These are phyloP conservation scores for Carex pumila DNA, from an alignment of 176 grass and related monocot species.

Conservation along the genomic window DNA sequence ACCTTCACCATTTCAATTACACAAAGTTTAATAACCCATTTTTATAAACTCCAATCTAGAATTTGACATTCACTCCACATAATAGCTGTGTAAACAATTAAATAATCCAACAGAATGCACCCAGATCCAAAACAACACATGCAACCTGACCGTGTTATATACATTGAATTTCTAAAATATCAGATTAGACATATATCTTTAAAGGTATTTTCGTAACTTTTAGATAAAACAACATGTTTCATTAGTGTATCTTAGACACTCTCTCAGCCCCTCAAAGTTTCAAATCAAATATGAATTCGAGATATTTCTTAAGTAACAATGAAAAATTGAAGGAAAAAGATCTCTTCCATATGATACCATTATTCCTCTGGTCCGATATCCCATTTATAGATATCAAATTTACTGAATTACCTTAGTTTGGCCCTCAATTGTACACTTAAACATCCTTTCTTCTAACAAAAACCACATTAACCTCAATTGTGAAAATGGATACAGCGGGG, in stretches of 20 bases:
- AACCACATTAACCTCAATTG: not conserved
- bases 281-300: not conserved
- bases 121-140: not conserved
- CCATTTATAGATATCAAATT: not conserved
- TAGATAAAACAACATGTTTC: not conserved
- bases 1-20: conserved; percentile 41
- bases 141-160: not conserved
- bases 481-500: not conserved
- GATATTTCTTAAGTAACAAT: not conserved
- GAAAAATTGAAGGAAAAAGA: not conserved
- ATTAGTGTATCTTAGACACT: not conserved
- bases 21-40: not conserved
- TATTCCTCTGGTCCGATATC: not conserved
- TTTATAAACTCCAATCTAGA: not conserved
- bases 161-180: not conserved
- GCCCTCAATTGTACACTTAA: not conserved
- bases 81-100: not conserved
- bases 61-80: not conserved
- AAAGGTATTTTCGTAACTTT: not conserved
- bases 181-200: not conserved
- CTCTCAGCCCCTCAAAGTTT: not conserved
- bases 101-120: not conserved
- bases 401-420: not conserved
- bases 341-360: not conserved
- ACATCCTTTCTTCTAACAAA: not conserved